Evolutionary conservation across 768 basidiomycete species (phyloP).

Genomic region (Rhodotorula diobovata): DNA sequence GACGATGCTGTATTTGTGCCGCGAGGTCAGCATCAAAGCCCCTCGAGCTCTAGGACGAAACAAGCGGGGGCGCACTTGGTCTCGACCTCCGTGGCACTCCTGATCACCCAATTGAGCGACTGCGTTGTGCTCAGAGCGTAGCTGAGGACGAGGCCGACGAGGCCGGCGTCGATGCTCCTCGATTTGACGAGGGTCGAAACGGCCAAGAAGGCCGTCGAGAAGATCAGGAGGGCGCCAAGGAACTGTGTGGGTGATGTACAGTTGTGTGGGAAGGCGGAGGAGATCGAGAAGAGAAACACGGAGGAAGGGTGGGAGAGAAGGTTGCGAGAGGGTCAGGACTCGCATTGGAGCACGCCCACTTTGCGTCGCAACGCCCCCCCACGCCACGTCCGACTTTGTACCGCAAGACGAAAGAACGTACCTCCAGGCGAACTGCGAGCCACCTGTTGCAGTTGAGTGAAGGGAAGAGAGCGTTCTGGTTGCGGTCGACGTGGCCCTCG

Average conservation of each 20-base stretch:
- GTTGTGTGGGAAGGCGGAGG: too few species aligned
- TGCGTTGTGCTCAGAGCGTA: slow-evolving; percentile 46
- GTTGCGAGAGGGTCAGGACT: not conserved
- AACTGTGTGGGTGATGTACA: too few species aligned
- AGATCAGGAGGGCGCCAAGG: slow-evolving; percentile 41
- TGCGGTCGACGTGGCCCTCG: slow-evolving; percentile 47
- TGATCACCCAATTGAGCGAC: slow-evolving; percentile 52
- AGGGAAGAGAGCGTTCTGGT: slow-evolving; percentile 60
- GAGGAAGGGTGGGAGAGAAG: too few species aligned
- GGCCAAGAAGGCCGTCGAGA: slow-evolving; percentile 40
- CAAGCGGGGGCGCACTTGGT: slow-evolving; percentile 43
- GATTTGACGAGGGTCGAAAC: slow-evolving; percentile 34
- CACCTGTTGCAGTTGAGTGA: slow-evolving; percentile 60
- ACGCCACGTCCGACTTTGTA: too few species aligned
- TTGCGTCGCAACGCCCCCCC: not conserved
- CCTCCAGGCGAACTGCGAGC: slow-evolving; percentile 43
- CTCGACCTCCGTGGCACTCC: slow-evolving; percentile 21
- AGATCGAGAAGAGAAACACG: too few species aligned
- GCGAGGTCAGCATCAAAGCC: slow-evolving; percentile 48
- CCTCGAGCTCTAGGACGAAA: slow-evolving; percentile 54
- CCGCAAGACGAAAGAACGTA: slow-evolving; percentile 4
- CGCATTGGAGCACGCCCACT: not conserved
- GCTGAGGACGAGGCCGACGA: slow-evolving; percentile 64
- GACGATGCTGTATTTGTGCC: slow-evolving; percentile 53
- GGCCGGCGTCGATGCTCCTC: slow-evolving; percentile 38